Conservation (phyloP, 2,329 filamentous ascomycete genomes). For the Hypoxylon rubiginosum region DNA sequence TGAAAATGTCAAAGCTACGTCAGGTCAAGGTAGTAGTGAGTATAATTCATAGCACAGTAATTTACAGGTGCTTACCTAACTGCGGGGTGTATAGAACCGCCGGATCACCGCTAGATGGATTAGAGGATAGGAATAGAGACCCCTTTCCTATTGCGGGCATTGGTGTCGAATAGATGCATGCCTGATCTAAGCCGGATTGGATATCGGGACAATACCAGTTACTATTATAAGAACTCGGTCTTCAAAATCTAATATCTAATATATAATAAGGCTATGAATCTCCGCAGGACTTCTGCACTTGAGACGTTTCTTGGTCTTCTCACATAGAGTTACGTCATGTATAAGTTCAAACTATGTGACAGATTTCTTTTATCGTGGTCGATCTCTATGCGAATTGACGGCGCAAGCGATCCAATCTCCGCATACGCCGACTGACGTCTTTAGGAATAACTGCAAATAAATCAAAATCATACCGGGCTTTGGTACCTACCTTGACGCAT, state of each 20-base stretch:
- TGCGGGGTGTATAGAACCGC: background rate
- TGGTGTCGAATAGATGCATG: background rate
- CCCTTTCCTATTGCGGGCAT: background rate
- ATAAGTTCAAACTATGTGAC: background rate
- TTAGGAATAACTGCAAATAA: background rate
- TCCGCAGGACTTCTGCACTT: background rate
- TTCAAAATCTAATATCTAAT: background rate
- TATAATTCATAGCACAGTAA: no score
- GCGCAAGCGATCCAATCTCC: no score
- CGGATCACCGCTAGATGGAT: no score
- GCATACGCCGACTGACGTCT: no score
- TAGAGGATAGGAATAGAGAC: background rate
- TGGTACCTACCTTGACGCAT: background rate
- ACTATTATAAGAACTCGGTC: no score
- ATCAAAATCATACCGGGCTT: background rate
- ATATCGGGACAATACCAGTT: no score
- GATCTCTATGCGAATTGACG: background rate
- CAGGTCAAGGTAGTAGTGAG: background rate
- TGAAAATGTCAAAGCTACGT: background rate
- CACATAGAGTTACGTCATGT: slow-evolving; percentile 13
- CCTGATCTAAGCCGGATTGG: no score
- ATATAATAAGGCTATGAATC: slow-evolving; percentile 9
- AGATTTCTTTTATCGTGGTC: background rate
- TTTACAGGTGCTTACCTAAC: background rate
- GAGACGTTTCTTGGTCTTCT: slow-evolving; percentile 8